Percentiles rank a stretch among this genome's conserved stretches.
These are phyloP conservation scores for Penicillium fimorum DNA, from an alignment of 495 filamentous ascomycete genomes.

Conservation along the genomic window DNA sequence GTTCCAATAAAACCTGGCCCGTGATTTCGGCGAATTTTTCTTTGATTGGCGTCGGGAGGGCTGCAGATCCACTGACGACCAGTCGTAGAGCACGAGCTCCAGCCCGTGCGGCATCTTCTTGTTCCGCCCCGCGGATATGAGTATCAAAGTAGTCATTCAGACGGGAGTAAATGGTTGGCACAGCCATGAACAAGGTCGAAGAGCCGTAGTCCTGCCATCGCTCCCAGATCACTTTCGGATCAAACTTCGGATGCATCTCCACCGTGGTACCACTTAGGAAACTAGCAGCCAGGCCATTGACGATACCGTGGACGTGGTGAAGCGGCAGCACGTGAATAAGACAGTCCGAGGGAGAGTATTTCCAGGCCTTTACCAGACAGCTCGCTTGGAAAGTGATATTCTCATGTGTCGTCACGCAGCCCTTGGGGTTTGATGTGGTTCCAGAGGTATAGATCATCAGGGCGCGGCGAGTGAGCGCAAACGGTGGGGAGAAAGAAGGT, in stretches of 20 bases:
- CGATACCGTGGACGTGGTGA: slow-evolving; percentile 46
- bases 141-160: slow-evolving; percentile 47
- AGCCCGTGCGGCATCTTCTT: slow-evolving; percentile 30
- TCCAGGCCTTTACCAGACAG: slow-evolving; percentile 39
- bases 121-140: slow-evolving; percentile 40
- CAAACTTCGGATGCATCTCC: slow-evolving; percentile 48
- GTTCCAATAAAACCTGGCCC: slow-evolving; percentile 42
- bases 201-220: slow-evolving; percentile 40
- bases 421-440: slow-evolving; percentile 46
- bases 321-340: slow-evolving; percentile 48
- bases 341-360: slow-evolving; percentile 35
- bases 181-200: slow-evolving; percentile 47
- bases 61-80: slow-evolving; percentile 44
- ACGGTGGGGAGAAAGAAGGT: slow-evolving; percentile 31
- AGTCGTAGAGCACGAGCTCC: slow-evolving; percentile 40
- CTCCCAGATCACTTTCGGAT: slow-evolving; percentile 43
- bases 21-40: slow-evolving; percentile 43
- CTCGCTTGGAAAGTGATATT: slow-evolving; percentile 46
- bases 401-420: slow-evolving; percentile 45
- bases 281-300: slow-evolving; percentile 42
- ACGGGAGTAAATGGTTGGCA: slow-evolving; percentile 48
- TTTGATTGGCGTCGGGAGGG: slow-evolving; percentile 44
- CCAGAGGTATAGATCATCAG: slow-evolving; percentile 50
- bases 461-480: slow-evolving; percentile 34
- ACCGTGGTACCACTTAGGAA: slow-evolving; percentile 41